phyloP scores from a whole-genome alignment of 2,329 filamentous ascomycete genomes.

The Monosporascus sp. region DNA sequence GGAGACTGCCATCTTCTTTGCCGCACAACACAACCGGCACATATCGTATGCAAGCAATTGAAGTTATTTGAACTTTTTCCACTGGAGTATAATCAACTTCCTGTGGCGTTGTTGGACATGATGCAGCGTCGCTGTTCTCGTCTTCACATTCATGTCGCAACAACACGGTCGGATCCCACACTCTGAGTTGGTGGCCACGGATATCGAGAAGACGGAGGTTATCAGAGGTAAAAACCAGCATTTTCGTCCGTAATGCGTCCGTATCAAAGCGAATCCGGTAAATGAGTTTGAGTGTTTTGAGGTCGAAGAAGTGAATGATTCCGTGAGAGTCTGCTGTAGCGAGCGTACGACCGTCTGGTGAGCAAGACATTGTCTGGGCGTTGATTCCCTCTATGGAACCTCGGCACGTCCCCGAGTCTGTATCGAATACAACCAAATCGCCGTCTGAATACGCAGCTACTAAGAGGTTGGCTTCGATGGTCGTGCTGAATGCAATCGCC shows the following conservation, averaged over 20 bases:
- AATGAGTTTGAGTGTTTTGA: slow-evolving; percentile 13
- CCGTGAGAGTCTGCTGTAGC: slow-evolving; percentile 18
- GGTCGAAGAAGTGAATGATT: slow-evolving; percentile 23
- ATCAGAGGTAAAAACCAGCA: slow-evolving; percentile 15
- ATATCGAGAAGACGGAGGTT: slow-evolving; percentile 16
- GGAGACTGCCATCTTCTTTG: slow-evolving; percentile 15
- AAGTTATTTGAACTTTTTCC: slow-evolving; percentile 6
- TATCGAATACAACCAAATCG: slow-evolving; percentile 21
- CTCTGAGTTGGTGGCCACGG: slow-evolving; percentile 12
- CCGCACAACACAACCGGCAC: slow-evolving; percentile 10
- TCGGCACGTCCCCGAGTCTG: slow-evolving; percentile 5
- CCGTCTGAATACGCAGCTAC: slow-evolving; percentile 24
- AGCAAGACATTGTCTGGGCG: slow-evolving; percentile 16
- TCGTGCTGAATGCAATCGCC: slow-evolving; percentile 16
- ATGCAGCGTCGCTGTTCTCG: slow-evolving; percentile 10
- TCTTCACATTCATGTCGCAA: slow-evolving; percentile 12
- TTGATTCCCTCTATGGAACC: slow-evolving; percentile 4
- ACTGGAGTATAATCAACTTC: slow-evolving; percentile 6
- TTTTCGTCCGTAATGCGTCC: not conserved
- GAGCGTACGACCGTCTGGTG: slow-evolving; percentile 24
- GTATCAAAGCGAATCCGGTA: slow-evolving; percentile 11
- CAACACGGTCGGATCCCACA: slow-evolving; percentile 21
- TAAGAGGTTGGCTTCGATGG: slow-evolving; percentile 12
- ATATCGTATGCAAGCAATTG: slow-evolving; percentile 7
- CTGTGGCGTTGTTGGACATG: not conserved